These are phyloP conservation scores for Naganishia vishniacii DNA, from an alignment of 768 basidiomycete species.

Conservation along the genomic window DNA sequence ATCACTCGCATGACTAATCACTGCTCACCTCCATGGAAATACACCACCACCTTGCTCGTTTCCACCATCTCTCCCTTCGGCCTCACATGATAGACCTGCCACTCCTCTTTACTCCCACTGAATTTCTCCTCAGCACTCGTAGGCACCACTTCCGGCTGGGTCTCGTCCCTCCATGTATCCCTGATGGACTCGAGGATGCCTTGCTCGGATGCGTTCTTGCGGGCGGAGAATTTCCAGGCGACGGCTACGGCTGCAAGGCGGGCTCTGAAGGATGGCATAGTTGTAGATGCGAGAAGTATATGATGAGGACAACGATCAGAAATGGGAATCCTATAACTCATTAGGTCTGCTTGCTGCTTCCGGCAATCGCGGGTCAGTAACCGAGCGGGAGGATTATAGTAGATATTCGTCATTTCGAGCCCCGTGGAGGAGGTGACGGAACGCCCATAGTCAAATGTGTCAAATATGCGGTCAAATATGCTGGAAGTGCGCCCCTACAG, in stretches of 20 bases:
- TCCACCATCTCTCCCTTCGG: neutral
- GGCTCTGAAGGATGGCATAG: conserved; percentile 9
- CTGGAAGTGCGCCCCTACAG: no score
- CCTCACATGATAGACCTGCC: conserved; percentile 24
- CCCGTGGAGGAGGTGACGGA: no score
- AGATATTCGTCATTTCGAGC: no score
- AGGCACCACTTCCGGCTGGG: neutral
- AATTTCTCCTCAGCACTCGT: neutral
- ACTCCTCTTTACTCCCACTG: neutral
- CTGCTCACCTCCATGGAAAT: conserved; percentile 34
- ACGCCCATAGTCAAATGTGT: no score
- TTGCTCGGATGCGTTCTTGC: neutral
- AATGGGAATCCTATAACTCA: no score
- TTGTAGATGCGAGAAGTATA: neutral
- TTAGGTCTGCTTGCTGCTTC: no score
- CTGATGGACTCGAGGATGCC: neutral
- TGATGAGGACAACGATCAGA: neutral
- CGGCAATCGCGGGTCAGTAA: no score
- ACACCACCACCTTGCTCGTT: conserved; percentile 27
- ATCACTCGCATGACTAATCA: no score
- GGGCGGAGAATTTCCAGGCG: neutral
- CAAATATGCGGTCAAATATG: no score
- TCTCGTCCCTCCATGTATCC: neutral
- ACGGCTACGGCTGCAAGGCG: neutral
- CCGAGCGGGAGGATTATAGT: no score